Conservation (phyloP, 1,284 basidiomycete genomes). For the Irpex lacteus region DNA sequence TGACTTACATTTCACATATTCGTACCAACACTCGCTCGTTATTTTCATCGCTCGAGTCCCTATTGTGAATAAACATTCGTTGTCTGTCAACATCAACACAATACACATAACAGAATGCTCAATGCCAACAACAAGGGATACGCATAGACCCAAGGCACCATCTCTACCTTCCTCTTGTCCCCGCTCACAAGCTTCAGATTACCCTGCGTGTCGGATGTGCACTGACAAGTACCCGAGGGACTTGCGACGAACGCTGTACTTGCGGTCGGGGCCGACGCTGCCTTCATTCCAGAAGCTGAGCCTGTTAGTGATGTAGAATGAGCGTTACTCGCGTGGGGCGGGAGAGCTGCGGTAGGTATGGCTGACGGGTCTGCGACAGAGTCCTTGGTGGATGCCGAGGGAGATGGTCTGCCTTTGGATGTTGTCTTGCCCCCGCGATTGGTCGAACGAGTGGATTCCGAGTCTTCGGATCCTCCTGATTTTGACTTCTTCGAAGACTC, state of each 20-base stretch:
- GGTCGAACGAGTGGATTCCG: background rate
- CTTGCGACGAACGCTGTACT: background rate
- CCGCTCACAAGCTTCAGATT: conserved; percentile 7
- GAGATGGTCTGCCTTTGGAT: background rate
- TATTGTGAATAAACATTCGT: background rate
- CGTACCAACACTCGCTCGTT: background rate
- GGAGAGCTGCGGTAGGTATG: conserved; percentile 5
- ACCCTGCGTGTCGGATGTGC: conserved; percentile 1
- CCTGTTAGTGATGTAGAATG: background rate
- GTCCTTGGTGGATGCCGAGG: background rate
- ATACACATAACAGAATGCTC: background rate
- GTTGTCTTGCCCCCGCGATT: background rate
- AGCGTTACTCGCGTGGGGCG: conserved; percentile 6
- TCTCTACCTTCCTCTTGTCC: background rate
- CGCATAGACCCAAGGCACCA: conserved; percentile 2
- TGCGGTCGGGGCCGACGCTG: background rate
- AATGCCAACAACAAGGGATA: background rate
- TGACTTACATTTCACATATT: background rate
- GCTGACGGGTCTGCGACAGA: background rate
- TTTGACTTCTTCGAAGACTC: background rate
- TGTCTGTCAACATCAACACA: background rate
- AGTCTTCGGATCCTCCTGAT: background rate
- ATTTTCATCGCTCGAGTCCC: background rate
- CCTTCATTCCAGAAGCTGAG: background rate
- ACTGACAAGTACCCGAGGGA: background rate